Conservation (phyloP, 768 basidiomycete species). For the Cystobasidium tubakii region DNA sequence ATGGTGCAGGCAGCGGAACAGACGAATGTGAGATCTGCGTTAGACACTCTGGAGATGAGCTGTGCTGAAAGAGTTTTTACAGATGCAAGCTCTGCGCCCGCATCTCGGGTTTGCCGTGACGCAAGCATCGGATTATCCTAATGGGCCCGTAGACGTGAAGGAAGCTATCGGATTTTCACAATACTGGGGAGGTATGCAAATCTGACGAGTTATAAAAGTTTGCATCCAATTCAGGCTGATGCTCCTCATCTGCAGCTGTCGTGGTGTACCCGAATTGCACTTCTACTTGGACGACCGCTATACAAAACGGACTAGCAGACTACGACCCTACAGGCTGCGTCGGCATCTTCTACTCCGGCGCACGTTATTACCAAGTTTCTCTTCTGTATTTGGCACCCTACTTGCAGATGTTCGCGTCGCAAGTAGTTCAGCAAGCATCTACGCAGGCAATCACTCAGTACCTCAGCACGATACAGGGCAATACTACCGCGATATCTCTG, state of each 20-base stretch:
- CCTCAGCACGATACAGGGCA: constrained; percentile 42
- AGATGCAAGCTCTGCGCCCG: constrained; percentile 33
- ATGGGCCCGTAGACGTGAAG: constrained; percentile 43
- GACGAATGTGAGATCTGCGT: constrained; percentile 30
- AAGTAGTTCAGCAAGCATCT: constrained; percentile 42
- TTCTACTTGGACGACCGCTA: constrained; percentile 44
- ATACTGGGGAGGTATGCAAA: constrained; percentile 43
- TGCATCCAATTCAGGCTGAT: background rate
- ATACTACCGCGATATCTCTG: constrained; percentile 40
- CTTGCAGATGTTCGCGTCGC: constrained; percentile 41
- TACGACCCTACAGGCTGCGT: constrained; percentile 47
- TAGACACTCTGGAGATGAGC: background rate
- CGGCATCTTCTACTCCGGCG: constrained; percentile 45
- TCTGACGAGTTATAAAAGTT: background rate
- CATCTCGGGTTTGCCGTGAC: constrained; percentile 45
- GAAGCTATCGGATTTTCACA: constrained; percentile 42
- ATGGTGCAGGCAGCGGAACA: constrained; percentile 43
- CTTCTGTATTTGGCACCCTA: constrained; percentile 46
- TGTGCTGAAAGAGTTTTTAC: no score
- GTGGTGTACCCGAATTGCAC: constrained; percentile 48
- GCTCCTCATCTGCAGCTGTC: constrained; percentile 38
- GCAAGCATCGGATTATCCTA: constrained; percentile 43
- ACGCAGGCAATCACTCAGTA: constrained; percentile 42
- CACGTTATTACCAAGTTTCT: constrained; percentile 48
- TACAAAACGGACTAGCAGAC: constrained; percentile 44